Evolutionary conservation across 192 early-diverging fungal genomes (phyloP).

Genomic region (Backusella sp.): DNA sequence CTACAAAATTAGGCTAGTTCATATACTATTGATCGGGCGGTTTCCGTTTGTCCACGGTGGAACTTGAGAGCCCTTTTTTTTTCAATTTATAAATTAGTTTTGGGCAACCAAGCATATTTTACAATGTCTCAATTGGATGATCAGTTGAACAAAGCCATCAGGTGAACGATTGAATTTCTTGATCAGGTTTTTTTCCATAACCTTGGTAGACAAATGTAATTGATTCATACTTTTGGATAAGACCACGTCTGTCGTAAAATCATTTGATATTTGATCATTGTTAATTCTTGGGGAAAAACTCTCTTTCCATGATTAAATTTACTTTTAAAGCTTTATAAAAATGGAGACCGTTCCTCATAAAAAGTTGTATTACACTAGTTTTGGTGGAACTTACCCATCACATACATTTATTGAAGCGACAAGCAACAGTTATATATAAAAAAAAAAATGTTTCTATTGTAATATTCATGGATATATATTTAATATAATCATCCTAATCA

Average conservation of each 20-base stretch:
- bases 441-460: constrained; percentile 61
- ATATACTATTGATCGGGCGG: constrained; percentile 73
- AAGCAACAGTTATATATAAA: constrained; percentile 93
- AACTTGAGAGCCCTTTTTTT: constrained; percentile 76
- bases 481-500: not conserved
- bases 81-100: constrained; percentile 90
- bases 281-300: constrained; percentile 66
- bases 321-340: not conserved
- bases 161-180: constrained; percentile 80
- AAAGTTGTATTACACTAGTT: not conserved
- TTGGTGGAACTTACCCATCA: constrained; percentile 29
- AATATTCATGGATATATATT: not conserved
- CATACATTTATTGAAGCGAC: constrained; percentile 78
- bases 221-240: constrained; percentile 79
- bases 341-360: not conserved
- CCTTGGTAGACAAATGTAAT: constrained; percentile 76
- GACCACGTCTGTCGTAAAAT: constrained; percentile 62
- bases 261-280: constrained; percentile 51
- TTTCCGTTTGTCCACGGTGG: constrained; percentile 91
- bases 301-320: not conserved
- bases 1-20: constrained; percentile 80
- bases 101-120: constrained; percentile 71
- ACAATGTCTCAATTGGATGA: constrained; percentile 94
- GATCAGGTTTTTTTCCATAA: constrained; percentile 92
- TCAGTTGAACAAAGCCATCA: constrained; percentile 85